These are phyloP conservation scores for Botryotinia convoluta DNA, from an alignment of 2,329 filamentous ascomycete genomes.

Conservation along the genomic window DNA sequence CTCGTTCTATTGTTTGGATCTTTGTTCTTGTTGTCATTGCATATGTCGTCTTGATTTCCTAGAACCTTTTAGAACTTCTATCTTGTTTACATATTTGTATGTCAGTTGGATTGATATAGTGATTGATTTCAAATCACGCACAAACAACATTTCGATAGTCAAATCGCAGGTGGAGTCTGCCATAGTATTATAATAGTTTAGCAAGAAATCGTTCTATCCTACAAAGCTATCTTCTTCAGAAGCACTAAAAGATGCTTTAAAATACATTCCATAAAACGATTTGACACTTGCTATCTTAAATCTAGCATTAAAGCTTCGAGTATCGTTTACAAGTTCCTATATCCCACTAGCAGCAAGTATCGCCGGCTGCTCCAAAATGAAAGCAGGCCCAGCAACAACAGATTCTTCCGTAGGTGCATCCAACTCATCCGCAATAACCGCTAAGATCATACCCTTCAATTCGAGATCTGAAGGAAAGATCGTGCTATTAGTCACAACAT, in stretches of 20 bases:
- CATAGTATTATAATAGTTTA: background rate
- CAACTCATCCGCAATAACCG: conserved; percentile 40
- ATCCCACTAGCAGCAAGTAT: background rate
- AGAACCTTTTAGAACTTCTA: background rate
- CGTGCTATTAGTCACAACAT: conserved; percentile 38
- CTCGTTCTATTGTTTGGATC: background rate
- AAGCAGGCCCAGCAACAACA: conserved; percentile 43
- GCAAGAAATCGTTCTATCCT: background rate
- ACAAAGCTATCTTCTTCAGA: background rate
- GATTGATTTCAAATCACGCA: background rate
- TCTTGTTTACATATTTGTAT: background rate
- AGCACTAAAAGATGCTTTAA: background rate
- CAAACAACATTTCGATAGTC: background rate
- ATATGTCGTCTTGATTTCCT: too few relatives aligned
- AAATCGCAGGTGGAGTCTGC: background rate
- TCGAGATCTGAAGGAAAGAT: conserved; percentile 41
- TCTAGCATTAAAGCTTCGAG: background rate
- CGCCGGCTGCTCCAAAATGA: conserved; percentile 41
- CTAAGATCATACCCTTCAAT: conserved; percentile 41
- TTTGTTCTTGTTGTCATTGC: background rate
- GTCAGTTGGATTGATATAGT: background rate
- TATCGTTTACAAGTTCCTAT: background rate
- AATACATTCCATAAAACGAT: background rate
- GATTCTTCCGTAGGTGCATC: conserved; percentile 41
- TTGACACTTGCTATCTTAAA: background rate